These are phyloP conservation scores for Juncus effusus DNA, from an alignment of 176 grass and related monocot species.

Conservation along the genomic window DNA sequence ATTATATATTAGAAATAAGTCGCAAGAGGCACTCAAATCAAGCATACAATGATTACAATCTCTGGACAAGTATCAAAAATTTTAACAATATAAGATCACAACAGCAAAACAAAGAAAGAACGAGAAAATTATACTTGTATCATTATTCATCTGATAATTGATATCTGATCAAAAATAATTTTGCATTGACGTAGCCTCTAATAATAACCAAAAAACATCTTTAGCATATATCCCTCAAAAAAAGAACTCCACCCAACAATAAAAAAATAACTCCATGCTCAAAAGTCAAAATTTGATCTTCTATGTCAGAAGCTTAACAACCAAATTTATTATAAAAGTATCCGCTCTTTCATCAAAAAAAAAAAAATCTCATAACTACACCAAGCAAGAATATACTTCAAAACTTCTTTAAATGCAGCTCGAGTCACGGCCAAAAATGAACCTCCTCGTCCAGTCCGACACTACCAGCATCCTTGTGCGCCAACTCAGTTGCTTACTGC, in stretches of 20 bases:
- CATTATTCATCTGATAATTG: no score
- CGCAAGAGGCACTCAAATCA: no score
- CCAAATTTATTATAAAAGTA: background rate
- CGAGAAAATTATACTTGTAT: no score
- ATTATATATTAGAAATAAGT: no score
- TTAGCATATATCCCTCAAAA: background rate
- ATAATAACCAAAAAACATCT: no score
- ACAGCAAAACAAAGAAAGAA: no score
- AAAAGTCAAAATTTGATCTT: no score
- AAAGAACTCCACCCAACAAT: background rate
- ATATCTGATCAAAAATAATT: no score
- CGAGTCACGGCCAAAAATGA: constrained; percentile 92
- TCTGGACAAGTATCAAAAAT: no score
- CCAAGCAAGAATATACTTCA: background rate
- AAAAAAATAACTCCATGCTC: background rate
- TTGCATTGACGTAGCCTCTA: no score
- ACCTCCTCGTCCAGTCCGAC: constrained; percentile 70
- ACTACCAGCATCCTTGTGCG: constrained; percentile 79
- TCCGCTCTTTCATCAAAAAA: constrained; percentile 6
- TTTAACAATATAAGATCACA: no score
- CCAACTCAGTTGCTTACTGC: constrained; percentile 95
- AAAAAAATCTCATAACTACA: constrained; percentile 5
- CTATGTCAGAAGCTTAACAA: constrained; percentile 3
- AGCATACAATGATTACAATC: no score
- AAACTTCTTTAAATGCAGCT: constrained; percentile 67